Evolutionary conservation across 2,329 filamentous ascomycete genomes (phyloP).

Genomic region (Scedosporium boydii): DNA sequence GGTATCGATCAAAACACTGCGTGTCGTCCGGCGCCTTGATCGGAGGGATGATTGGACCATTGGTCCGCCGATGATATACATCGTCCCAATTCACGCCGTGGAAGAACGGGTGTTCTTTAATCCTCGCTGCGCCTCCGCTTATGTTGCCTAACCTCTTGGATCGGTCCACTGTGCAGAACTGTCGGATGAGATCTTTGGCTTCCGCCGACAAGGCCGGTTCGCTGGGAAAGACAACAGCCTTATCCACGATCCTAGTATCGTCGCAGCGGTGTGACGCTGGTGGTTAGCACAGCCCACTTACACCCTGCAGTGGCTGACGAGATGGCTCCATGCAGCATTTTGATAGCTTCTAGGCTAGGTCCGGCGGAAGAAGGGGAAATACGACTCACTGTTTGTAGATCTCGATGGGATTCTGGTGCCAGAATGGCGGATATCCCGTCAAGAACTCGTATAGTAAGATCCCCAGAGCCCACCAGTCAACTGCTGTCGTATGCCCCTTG

Average conservation of each 20-base stretch:
- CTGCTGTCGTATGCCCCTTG: slow-evolving; percentile 65
- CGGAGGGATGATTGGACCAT: slow-evolving; percentile 68
- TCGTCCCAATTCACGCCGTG: slow-evolving; percentile 64
- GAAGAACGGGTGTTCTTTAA: slow-evolving; percentile 73
- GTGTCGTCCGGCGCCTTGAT: slow-evolving; percentile 64
- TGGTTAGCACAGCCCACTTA: neutral
- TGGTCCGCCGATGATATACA: slow-evolving; percentile 51
- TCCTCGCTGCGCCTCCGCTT: slow-evolving; percentile 58
- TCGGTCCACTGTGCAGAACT: slow-evolving; percentile 70
- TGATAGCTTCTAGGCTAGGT: neutral
- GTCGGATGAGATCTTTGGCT: slow-evolving; percentile 65
- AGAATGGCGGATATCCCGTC: slow-evolving; percentile 78
- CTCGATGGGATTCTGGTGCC: slow-evolving; percentile 78
- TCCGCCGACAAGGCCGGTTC: slow-evolving; percentile 55
- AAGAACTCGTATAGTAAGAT: slow-evolving; percentile 79
- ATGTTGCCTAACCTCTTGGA: slow-evolving; percentile 72
- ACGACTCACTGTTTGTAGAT: slow-evolving; percentile 65
- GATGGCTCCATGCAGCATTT: neutral
- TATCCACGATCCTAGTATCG: slow-evolving; percentile 59
- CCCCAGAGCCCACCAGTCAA: slow-evolving; percentile 83
- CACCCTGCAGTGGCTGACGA: neutral
- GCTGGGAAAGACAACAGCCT: slow-evolving; percentile 64
- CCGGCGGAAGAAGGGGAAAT: neutral
- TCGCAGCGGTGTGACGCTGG: neutral
- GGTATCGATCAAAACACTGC: slow-evolving; percentile 74